phyloP scores from a whole-genome alignment of 1,284 basidiomycete genomes.

The Malassezia pachydermatis region DNA sequence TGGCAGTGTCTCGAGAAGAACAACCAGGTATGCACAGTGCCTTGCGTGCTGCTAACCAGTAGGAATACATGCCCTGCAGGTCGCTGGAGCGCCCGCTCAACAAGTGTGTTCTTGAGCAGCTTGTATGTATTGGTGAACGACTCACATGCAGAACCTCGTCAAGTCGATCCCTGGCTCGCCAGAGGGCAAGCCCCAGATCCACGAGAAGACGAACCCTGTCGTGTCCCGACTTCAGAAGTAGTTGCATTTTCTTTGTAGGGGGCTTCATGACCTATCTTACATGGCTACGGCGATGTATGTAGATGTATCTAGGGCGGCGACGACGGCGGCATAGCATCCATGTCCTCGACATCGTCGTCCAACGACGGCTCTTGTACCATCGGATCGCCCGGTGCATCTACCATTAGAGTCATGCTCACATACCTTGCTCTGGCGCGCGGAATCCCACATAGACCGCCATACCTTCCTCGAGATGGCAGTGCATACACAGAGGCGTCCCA shows the following conservation, averaged over 20 bases:
- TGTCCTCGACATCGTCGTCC: slow-evolving; percentile 2
- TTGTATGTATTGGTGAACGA: slow-evolving; percentile 49
- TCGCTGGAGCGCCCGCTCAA: slow-evolving; percentile 82
- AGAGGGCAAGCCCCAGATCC: slow-evolving; percentile 70
- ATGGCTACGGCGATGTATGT: too few relatives aligned
- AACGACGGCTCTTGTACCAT: slow-evolving; percentile 13
- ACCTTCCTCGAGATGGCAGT: slow-evolving; percentile 1
- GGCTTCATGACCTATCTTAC: neutral
- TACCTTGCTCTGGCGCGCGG: neutral
- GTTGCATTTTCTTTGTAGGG: neutral
- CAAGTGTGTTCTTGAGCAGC: slow-evolving; percentile 90
- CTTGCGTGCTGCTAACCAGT: slow-evolving; percentile 9
- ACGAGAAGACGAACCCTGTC: slow-evolving; percentile 78
- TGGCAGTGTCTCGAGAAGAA: slow-evolving; percentile 90
- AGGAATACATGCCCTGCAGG: slow-evolving; percentile 86
- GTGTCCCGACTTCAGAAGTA: slow-evolving; percentile 18
- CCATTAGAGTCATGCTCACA: neutral
- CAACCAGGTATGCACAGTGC: slow-evolving; percentile 65
- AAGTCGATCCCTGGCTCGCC: slow-evolving; percentile 90
- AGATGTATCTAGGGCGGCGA: neutral
- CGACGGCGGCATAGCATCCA: neutral
- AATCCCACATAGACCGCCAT: slow-evolving; percentile 14
- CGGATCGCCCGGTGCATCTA: slow-evolving; percentile 4
- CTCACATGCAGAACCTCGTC: slow-evolving; percentile 61
- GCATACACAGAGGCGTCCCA: neutral